Evolutionary conservation across 441 rosid species (phyloP).

Genomic region (Gossypium schwendimanii): DNA sequence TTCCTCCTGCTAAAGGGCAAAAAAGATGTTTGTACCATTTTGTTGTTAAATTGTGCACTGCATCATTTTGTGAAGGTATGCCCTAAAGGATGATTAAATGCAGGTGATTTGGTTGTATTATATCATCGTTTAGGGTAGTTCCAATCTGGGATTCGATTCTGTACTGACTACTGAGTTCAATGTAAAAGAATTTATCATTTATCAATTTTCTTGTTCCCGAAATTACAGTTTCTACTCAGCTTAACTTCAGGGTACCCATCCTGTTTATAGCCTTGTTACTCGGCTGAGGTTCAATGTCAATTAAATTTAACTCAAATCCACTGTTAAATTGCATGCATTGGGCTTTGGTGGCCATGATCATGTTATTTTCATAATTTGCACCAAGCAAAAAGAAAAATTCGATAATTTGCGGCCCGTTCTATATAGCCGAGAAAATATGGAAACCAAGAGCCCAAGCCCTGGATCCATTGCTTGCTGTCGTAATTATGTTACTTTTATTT

Average conservation of each 20-base stretch:
- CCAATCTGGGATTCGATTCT: neutral
- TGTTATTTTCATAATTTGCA: neutral
- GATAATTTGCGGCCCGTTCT: neutral
- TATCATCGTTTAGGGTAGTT: neutral
- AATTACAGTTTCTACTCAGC: neutral
- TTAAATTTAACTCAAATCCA: neutral
- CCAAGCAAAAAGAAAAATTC: too few relatives aligned
- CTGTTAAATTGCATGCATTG: neutral
- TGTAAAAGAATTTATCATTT: neutral
- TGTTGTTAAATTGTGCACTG: neutral
- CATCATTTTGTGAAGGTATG: neutral
- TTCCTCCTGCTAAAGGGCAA: neutral
- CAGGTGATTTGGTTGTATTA: neutral
- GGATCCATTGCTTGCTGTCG: neutral
- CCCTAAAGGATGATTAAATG: neutral
- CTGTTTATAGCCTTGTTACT: neutral
- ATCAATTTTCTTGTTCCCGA: neutral
- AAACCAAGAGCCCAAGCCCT: neutral
- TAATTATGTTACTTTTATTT: too few relatives aligned
- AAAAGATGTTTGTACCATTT: neutral
- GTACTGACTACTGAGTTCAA: neutral
- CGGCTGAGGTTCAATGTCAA: neutral
- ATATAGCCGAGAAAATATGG: neutral
- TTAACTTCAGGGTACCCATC: neutral
- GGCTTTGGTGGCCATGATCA: neutral